phyloP scores from a whole-genome alignment of 441 rosid genomes.

The Rhodomyrtus psidioides region DNA sequence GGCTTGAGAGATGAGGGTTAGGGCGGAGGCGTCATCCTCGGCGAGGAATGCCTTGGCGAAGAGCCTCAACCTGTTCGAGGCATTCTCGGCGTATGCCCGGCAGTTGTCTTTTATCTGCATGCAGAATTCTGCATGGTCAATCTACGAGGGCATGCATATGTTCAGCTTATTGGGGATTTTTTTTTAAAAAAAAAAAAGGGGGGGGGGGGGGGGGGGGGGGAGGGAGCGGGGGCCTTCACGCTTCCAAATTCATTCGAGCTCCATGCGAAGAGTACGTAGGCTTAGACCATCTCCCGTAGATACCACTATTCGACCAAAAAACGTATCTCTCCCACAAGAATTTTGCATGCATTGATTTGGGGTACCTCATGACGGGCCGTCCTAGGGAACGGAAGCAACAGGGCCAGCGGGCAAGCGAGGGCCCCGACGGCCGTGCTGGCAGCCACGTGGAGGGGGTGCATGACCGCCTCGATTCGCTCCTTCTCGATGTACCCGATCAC shows the following conservation, averaged over 20 bases:
- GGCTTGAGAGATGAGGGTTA: slow-evolving; percentile 48
- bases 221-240: too few relatives aligned
- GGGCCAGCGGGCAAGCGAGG: slow-evolving; percentile 56
- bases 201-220: too few relatives aligned
- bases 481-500: slow-evolving; percentile 53
- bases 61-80: slow-evolving; percentile 49
- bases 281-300: background rate
- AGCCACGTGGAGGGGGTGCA: slow-evolving; percentile 72
- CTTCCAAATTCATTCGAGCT: background rate
- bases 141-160: background rate
- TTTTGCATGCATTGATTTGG: background rate
- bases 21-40: slow-evolving; percentile 33
- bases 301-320: background rate
- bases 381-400: slow-evolving; percentile 66
- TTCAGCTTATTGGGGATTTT: background rate
- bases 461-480: slow-evolving; percentile 34
- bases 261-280: background rate
- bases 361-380: slow-evolving; percentile 64
- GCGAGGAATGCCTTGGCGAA: slow-evolving; percentile 50
- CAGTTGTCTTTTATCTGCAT: slow-evolving; percentile 52
- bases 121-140: background rate
- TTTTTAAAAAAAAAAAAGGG: background rate
- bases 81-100: slow-evolving; percentile 35
- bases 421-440: slow-evolving; percentile 71
- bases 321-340: background rate